Evolutionary conservation across 371 early-diverging fungal genomes (phyloP).

Genomic region (Lichtheimia ornata): DNA sequence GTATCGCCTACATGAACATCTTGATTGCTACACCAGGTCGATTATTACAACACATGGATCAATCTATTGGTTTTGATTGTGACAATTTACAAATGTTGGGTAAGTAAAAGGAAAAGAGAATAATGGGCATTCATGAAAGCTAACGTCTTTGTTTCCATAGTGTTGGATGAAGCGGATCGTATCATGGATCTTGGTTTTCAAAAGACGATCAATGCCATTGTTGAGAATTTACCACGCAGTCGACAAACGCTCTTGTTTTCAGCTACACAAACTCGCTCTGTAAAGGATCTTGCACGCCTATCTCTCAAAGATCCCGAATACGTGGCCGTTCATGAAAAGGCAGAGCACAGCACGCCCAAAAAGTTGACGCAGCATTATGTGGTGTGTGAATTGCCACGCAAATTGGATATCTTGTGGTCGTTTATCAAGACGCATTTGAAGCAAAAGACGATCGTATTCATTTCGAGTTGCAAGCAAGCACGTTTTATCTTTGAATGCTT

Average conservation of each 20-base stretch:
- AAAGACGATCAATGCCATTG: slow-evolving; percentile 91
- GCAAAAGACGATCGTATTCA: slow-evolving; percentile 60
- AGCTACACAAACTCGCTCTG: slow-evolving; percentile 96
- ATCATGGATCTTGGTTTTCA: slow-evolving; percentile 95
- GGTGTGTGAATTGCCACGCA: slow-evolving; percentile 77
- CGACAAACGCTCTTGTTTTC: slow-evolving; percentile 95
- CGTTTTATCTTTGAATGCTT: slow-evolving; percentile 94
- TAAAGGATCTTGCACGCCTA: slow-evolving; percentile 90
- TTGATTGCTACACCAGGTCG: slow-evolving; percentile 98
- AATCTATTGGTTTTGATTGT: slow-evolving; percentile 89
- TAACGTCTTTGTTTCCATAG: slow-evolving; percentile 18
- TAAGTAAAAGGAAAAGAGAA: slow-evolving; percentile 18
- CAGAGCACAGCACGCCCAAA: slow-evolving; percentile 81
- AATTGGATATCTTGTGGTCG: slow-evolving; percentile 91
- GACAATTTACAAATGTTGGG: slow-evolving; percentile 81
- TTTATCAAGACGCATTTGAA: slow-evolving; percentile 91
- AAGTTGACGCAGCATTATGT: slow-evolving; percentile 84
- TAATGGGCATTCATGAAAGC: not conserved
- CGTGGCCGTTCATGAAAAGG: slow-evolving; percentile 90
- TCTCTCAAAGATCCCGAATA: slow-evolving; percentile 91
- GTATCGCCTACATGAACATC: slow-evolving; percentile 90
- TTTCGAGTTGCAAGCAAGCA: slow-evolving; percentile 50
- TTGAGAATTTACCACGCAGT: slow-evolving; percentile 84
- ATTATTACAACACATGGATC: slow-evolving; percentile 97
- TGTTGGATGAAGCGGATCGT: slow-evolving; percentile 99